Evolutionary conservation across 495 filamentous ascomycete species (phyloP).

Genomic region (Lophium mytilinum): DNA sequence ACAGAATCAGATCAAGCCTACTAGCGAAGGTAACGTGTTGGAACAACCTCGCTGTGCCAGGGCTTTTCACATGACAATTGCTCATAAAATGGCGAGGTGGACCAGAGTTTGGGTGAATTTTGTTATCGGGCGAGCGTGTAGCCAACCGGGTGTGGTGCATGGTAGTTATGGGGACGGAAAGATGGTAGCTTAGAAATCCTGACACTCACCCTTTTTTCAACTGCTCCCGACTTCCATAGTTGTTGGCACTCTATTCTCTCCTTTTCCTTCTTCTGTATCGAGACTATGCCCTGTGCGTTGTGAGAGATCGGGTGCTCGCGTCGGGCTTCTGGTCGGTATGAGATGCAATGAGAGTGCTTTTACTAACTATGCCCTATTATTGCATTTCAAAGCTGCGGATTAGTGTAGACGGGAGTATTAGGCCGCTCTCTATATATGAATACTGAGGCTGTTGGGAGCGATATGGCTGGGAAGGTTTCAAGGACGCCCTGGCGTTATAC

Average conservation of each 20-base stretch:
- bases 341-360: not conserved
- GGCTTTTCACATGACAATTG: constrained; percentile 14
- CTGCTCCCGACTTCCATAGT: not conserved
- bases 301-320: too few species aligned
- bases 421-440: too few species aligned
- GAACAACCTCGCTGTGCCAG: constrained; percentile 19
- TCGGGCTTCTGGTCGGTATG: not conserved
- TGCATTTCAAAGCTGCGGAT: too few species aligned
- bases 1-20: constrained; percentile 20
- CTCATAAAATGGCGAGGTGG: constrained; percentile 26
- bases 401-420: too few species aligned
- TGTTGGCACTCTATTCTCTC: not conserved
- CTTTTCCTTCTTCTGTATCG: not conserved
- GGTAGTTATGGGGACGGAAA: constrained; percentile 12
- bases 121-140: constrained; percentile 20
- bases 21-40: constrained; percentile 19
- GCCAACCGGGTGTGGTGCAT: constrained; percentile 4
- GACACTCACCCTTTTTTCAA: constrained; percentile 9
- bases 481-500: too few species aligned
- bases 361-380: not conserved
- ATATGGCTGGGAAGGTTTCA: too few species aligned
- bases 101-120: constrained; percentile 19
- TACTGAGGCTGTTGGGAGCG: too few species aligned
- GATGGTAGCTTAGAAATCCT: constrained; percentile 27
- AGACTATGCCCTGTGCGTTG: not conserved